Percentiles rank a stretch among this genome's conserved stretches.
Conservation (phyloP, 495 filamentous ascomycete genomes). For the Neurospora tetrasperma region DNA sequence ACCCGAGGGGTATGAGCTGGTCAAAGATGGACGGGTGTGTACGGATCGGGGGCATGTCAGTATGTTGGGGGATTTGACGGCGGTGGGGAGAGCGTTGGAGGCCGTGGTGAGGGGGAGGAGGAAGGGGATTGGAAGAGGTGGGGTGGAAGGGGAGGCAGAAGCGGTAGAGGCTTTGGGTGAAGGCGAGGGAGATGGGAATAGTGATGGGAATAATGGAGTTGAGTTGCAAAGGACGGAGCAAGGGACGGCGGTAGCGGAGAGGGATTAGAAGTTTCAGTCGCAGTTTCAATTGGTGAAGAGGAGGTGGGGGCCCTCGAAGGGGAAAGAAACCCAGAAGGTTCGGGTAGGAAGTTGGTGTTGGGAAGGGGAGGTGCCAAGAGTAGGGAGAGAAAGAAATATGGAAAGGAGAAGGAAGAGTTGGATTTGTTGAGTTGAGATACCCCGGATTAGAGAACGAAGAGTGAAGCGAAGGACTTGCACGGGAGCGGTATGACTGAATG, state of each 20-base stretch:
- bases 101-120: conserved; percentile 55
- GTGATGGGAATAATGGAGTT: neutral
- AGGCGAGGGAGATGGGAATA: neutral
- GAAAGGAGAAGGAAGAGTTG: neutral
- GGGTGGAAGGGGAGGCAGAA: conserved; percentile 15
- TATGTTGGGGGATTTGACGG: conserved; percentile 74
- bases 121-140: conserved; percentile 55
- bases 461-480: neutral
- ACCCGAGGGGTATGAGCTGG: conserved; percentile 66
- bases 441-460: neutral
- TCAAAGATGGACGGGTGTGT: conserved; percentile 59
- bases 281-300: neutral
- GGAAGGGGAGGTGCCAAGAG: neutral
- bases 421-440: neutral
- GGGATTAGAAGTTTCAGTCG: neutral
- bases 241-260: neutral
- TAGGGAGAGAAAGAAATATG: neutral
- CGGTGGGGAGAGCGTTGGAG: conserved; percentile 61
- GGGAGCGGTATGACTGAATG: neutral
- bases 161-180: neutral
- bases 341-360: neutral
- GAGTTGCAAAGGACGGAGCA: neutral
- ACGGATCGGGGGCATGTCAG: conserved; percentile 81
- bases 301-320: neutral
- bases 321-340: neutral